Evolutionary conservation across 306 rosid genomes (phyloP).

Genomic region (Sphenostylis stenocarpa): DNA sequence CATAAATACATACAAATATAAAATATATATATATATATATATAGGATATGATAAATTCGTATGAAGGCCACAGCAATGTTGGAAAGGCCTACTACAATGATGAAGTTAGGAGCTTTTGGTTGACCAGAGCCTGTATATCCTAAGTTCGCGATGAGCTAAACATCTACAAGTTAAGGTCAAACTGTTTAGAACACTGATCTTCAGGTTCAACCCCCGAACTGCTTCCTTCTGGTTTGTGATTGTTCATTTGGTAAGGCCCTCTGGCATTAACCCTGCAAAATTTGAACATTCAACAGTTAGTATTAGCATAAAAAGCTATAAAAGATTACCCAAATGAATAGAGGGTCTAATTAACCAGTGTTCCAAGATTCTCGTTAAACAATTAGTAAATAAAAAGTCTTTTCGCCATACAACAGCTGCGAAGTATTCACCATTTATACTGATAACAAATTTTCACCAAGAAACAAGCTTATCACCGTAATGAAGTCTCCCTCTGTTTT

Average conservation of each 20-base stretch:
- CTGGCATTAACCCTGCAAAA: constrained; percentile 59
- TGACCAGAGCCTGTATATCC: constrained; percentile 32
- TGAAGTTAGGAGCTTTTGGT: constrained; percentile 34
- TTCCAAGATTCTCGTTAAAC: background rate
- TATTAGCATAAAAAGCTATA: background rate
- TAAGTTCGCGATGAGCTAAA: constrained; percentile 29
- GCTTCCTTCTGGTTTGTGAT: constrained; percentile 39
- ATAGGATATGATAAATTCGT: background rate
- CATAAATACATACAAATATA: constrained; percentile 22
- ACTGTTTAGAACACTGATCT: constrained; percentile 46
- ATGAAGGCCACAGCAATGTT: constrained; percentile 36
- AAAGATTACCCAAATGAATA: background rate
- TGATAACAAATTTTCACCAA: no score
- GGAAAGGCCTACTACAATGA: constrained; percentile 29
- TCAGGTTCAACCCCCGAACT: constrained; percentile 44
- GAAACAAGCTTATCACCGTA: no score
- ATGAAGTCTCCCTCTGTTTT: no score
- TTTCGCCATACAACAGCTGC: no score
- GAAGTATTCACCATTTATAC: no score
- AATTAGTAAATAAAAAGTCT: no score
- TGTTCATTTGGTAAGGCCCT: constrained; percentile 71
- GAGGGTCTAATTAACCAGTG: background rate
- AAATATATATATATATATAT: background rate
- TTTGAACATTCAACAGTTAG: background rate
- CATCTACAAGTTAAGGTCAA: constrained; percentile 63